phyloP scores from a whole-genome alignment of 306 rosid genomes.

The Vicia villosa region DNA sequence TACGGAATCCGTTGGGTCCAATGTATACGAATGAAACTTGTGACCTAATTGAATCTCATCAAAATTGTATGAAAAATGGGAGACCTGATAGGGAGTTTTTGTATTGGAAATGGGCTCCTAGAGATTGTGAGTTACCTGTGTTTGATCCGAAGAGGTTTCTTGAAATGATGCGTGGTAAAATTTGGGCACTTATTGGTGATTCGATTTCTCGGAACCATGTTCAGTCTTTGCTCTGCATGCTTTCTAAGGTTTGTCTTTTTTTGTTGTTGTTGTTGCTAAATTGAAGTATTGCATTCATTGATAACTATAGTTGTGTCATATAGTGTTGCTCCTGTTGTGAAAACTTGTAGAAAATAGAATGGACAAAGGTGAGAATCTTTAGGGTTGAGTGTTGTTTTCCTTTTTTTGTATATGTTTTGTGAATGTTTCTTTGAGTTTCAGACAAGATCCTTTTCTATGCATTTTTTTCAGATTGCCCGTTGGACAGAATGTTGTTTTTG shows the following conservation, averaged over 20 bases:
- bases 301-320: not conserved
- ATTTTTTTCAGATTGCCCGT: not conserved
- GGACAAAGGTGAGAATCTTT: constrained; percentile 9
- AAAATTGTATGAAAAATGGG: constrained; percentile 86
- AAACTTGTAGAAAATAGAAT: not conserved
- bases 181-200: constrained; percentile 92
- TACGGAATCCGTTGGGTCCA: constrained; percentile 67
- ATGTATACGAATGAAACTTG: constrained; percentile 73
- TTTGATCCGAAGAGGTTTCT: constrained; percentile 73
- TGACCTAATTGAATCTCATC: constrained; percentile 79
- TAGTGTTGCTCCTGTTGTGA: not conserved
- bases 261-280: not conserved
- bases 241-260: constrained; percentile 55
- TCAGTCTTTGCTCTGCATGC: constrained; percentile 85
- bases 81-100: constrained; percentile 74
- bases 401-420: constrained; percentile 2
- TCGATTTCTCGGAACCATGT: constrained; percentile 95
- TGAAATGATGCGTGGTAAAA: constrained; percentile 67
- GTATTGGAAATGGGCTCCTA: constrained; percentile 88
- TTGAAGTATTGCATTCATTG: not conserved
- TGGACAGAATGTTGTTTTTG: constrained; percentile 18
- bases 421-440: constrained; percentile 25
- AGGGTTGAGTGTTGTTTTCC: not conserved
- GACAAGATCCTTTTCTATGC: not conserved
- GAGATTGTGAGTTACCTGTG: constrained; percentile 64